phyloP scores from a whole-genome alignment of 2,329 filamentous ascomycete species.

The Sporothrix humicola region DNA sequence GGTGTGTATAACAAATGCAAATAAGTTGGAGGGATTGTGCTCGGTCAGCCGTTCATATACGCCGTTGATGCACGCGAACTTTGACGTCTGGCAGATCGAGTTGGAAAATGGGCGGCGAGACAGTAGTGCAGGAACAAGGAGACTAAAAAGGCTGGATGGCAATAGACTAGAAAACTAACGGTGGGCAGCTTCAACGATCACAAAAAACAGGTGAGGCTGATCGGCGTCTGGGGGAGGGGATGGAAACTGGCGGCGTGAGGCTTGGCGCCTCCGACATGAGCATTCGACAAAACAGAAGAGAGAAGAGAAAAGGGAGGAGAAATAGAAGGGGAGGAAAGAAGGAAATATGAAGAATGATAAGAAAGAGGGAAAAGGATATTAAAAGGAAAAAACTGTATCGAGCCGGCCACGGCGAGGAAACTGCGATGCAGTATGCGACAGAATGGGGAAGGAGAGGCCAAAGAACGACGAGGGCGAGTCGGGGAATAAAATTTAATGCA shows the following conservation, averaged over 20 bases:
- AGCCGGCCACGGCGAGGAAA: conserved; percentile 1
- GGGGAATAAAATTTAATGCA: conserved; percentile 29
- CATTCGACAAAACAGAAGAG: neutral
- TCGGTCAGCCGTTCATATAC: conserved; percentile 5
- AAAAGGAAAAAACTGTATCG: conserved; percentile 8
- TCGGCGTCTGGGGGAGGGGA: conserved; percentile 16
- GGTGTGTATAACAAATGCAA: neutral
- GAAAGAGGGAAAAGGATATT: conserved; percentile 21
- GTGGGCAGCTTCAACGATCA: neutral
- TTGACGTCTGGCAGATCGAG: neutral
- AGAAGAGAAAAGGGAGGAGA: conserved; percentile 10
- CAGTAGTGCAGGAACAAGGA: neutral
- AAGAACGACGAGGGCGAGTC: neutral
- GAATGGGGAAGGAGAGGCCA: conserved; percentile 11
- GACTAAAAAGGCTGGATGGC: too few relatives aligned
- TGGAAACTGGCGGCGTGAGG: conserved; percentile 20
- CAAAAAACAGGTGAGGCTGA: conserved; percentile 9
- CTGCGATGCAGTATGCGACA: conserved; percentile 15
- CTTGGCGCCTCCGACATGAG: conserved; percentile 25
- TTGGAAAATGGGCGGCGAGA: neutral
- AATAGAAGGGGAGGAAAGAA: neutral
- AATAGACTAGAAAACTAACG: neutral
- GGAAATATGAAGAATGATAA: neutral
- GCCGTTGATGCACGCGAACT: neutral
- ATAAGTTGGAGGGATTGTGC: neutral